Percentiles rank a stretch among this genome's conserved stretches.
These are phyloP conservation scores for Ophiosphaerella korrae DNA, from an alignment of 2,329 filamentous ascomycete genomes.

Conservation along the genomic window DNA sequence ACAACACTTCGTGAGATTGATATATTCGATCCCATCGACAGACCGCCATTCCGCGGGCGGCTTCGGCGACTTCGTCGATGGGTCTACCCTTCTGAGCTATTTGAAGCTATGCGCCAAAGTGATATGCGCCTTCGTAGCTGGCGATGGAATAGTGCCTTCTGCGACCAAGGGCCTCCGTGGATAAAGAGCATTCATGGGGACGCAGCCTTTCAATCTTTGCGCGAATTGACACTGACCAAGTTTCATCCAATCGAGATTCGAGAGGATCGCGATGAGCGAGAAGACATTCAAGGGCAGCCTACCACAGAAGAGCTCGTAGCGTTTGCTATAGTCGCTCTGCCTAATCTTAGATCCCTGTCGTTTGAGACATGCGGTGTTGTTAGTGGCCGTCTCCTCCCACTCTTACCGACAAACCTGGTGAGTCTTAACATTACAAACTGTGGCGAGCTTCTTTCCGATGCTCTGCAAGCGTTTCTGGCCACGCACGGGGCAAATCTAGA, in stretches of 20 bases:
- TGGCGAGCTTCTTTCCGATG: slow-evolving; percentile 71
- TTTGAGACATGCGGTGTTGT: slow-evolving; percentile 78
- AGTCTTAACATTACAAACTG: slow-evolving; percentile 80
- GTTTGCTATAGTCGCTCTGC: slow-evolving; percentile 62
- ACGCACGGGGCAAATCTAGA: slow-evolving; percentile 71
- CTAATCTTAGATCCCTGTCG: slow-evolving; percentile 67
- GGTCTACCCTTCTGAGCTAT: slow-evolving; percentile 70
- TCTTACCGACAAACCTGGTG: slow-evolving; percentile 68
- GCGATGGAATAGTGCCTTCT: slow-evolving; percentile 62
- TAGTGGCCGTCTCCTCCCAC: slow-evolving; percentile 69
- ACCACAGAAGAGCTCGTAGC: slow-evolving; percentile 52
- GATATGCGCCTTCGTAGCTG: slow-evolving; percentile 55
- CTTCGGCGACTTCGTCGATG: slow-evolving; percentile 62
- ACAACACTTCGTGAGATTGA: slow-evolving; percentile 72
- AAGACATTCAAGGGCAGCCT: slow-evolving; percentile 21
- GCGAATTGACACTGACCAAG: slow-evolving; percentile 43
- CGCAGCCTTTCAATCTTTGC: slow-evolving; percentile 44
- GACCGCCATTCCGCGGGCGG: slow-evolving; percentile 67
- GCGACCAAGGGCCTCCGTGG: slow-evolving; percentile 40
- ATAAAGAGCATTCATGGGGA: slow-evolving; percentile 54
- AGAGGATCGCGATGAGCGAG: slow-evolving; percentile 13
- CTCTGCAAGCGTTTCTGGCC: slow-evolving; percentile 68
- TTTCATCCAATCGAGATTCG: slow-evolving; percentile 29
- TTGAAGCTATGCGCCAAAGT: slow-evolving; percentile 64
- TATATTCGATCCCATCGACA: slow-evolving; percentile 71